Conservation (phyloP, 2,329 filamentous ascomycete genomes). For the Colletotrichum gigasporum region DNA sequence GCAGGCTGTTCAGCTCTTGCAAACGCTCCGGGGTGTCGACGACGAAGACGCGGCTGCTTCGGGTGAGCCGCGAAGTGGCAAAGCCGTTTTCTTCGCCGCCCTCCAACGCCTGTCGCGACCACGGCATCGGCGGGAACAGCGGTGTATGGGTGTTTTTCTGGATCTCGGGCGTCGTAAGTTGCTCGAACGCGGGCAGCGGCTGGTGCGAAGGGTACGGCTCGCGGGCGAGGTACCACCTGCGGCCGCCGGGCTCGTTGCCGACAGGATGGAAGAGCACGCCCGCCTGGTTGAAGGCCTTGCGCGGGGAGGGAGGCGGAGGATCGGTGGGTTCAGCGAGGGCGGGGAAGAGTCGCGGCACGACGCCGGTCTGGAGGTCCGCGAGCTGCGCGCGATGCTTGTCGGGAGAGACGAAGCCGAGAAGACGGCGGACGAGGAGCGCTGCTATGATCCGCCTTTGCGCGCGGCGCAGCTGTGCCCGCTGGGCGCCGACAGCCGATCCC, state of each 20-base stretch:
- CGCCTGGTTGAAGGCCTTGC: slow-evolving; percentile 53
- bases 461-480: slow-evolving; percentile 39
- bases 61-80: not conserved
- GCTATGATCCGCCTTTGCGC: slow-evolving; percentile 54
- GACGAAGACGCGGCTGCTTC: not conserved
- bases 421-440: slow-evolving; percentile 54
- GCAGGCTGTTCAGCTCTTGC: slow-evolving; percentile 6
- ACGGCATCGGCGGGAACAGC: slow-evolving; percentile 6
- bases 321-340: slow-evolving; percentile 40
- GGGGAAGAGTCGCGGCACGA: slow-evolving; percentile 60
- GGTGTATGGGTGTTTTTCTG: not conserved
- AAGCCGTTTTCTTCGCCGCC: not conserved
- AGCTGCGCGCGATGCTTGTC: slow-evolving; percentile 54
- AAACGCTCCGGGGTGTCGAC: not conserved
- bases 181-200: slow-evolving; percentile 40
- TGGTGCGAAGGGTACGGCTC: slow-evolving; percentile 54
- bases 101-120: not conserved
- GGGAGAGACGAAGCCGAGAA: slow-evolving; percentile 61
- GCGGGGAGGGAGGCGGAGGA: slow-evolving; percentile 8
- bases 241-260: slow-evolving; percentile 27
- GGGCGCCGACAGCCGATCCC: slow-evolving; percentile 4
- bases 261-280: slow-evolving; percentile 53
- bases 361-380: slow-evolving; percentile 53
- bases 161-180: not conserved
- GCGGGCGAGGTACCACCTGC: slow-evolving; percentile 56